Conservation (phyloP, 805 yeast genomes). For the Yamadazyma olivae region DNA sequence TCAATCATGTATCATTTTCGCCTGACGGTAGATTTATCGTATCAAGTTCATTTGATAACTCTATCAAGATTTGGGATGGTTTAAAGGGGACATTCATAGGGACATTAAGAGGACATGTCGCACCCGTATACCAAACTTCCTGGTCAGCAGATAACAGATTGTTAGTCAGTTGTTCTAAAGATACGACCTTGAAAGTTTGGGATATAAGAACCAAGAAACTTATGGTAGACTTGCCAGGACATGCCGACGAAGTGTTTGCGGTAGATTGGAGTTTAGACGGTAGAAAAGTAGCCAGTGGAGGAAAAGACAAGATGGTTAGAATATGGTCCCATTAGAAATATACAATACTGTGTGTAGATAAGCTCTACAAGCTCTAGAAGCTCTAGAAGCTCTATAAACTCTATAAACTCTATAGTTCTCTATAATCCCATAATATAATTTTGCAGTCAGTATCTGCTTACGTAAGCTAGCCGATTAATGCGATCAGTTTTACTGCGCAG, state of each 20-base stretch:
- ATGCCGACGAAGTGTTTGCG: constrained; percentile 91
- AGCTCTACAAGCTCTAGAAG: too few relatives aligned
- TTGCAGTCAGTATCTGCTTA: too few relatives aligned
- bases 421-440: neutral
- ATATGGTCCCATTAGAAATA: constrained; percentile 76
- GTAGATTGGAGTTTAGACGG: constrained; percentile 99
- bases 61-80: constrained; percentile 96
- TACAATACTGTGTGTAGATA: too few relatives aligned
- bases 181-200: constrained; percentile 96
- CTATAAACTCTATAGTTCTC: neutral
- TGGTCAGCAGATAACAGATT: constrained; percentile 96
- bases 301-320: constrained; percentile 91
- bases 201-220: constrained; percentile 84
- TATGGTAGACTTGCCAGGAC: constrained; percentile 91
- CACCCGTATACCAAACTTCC: constrained; percentile 95
- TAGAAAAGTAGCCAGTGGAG: constrained; percentile 91
- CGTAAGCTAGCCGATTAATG: too few relatives aligned
- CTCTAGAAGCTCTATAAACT: too few relatives aligned
- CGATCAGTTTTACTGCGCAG: too few relatives aligned
- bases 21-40: constrained; percentile 93
- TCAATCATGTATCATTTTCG: constrained; percentile 91
- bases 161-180: constrained; percentile 91
- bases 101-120: constrained; percentile 95
- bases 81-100: constrained; percentile 84
- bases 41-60: constrained; percentile 92